Base-by-base conservation (phyloP, 2,329 filamentous ascomycete genomes). In the Monilinia polystroma region DNA sequence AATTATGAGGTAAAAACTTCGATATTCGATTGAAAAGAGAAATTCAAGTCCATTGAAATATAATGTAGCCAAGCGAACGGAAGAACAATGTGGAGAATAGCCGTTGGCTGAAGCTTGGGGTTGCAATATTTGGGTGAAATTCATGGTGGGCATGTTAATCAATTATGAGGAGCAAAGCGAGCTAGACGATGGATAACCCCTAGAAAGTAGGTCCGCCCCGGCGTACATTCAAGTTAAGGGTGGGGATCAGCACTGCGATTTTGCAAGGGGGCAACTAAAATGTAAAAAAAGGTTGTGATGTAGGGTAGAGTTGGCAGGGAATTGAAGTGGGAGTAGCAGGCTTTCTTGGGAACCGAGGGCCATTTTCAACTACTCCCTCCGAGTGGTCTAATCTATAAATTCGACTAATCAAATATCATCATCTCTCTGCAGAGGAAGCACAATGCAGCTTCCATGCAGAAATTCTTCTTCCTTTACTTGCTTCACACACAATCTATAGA, bases 361-460 rank as follows among this genome's bases (percentile, higher is more conserved):
- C 67, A 66, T 53, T 59, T 66, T 63, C 59, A 68, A 69, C 63
- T 64, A 56, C 64, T 64, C 67, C 56, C 68, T 57, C 66, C 63
- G 64, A 53, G 51, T 54, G 38, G 26, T 23, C 54, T 55, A 63
- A 66, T 55, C 26, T 66, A 54, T 55, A 8, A 26, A 53, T 63
- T 66, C 49, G 57, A 63, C 64, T 63, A 66, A 66, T 66, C 64
- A 66, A 49, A 66, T 38, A 35, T 53, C 16, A 41, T 63, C 35
- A n/a, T 18, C 38, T 16, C 11, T 62, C 38, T 71, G 72, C 71
- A 71, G 68, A 69, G 66, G 73, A 75, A 73, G 72, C 69, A 68
- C 71, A 68, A 68, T 72, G 72, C 73, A 75, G 71, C 69, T 75
- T 75, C 73, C 67, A 75, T 72, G 68, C 72, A 72, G 38, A 32